Evolutionary conservation across 1,284 basidiomycete species (phyloP).

Genomic region (Cutaneotrichosporon spelunceum): DNA sequence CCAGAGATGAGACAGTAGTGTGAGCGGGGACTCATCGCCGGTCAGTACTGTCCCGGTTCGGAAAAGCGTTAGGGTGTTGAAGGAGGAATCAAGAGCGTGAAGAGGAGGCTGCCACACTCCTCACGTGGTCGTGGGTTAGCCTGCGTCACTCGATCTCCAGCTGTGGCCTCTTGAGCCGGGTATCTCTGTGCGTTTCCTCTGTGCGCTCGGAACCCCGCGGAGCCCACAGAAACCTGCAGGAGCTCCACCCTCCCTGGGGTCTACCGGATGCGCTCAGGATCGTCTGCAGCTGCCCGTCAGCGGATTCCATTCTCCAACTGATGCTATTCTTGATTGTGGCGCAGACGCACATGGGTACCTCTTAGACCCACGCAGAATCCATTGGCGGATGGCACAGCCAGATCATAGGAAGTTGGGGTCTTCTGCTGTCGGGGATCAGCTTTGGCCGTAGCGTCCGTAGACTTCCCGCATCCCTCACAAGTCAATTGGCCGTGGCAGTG

Average conservation of each 20-base stretch:
- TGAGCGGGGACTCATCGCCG: background rate
- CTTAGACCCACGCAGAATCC: background rate
- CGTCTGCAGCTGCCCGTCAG: background rate
- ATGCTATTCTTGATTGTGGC: background rate
- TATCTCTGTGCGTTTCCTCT: background rate
- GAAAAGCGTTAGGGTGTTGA: background rate
- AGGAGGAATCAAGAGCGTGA: background rate
- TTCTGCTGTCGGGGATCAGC: background rate
- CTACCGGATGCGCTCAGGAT: background rate
- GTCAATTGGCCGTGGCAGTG: background rate
- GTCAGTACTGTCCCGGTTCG: background rate
- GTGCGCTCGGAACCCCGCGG: background rate
- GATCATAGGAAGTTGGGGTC: background rate
- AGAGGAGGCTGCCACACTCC: background rate
- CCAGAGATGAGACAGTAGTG: background rate
- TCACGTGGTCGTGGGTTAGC: background rate
- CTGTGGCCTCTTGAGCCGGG: background rate
- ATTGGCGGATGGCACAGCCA: background rate
- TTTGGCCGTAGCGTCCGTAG: background rate
- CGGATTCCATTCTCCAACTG: constrained; percentile 1
- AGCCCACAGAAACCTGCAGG: background rate
- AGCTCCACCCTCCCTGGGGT: background rate
- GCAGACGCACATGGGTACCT: background rate
- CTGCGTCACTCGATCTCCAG: background rate
- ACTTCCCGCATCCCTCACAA: background rate